Evolutionary conservation across 2,329 filamentous ascomycete genomes (phyloP).

Genomic region (Diaporthe longicolla): DNA sequence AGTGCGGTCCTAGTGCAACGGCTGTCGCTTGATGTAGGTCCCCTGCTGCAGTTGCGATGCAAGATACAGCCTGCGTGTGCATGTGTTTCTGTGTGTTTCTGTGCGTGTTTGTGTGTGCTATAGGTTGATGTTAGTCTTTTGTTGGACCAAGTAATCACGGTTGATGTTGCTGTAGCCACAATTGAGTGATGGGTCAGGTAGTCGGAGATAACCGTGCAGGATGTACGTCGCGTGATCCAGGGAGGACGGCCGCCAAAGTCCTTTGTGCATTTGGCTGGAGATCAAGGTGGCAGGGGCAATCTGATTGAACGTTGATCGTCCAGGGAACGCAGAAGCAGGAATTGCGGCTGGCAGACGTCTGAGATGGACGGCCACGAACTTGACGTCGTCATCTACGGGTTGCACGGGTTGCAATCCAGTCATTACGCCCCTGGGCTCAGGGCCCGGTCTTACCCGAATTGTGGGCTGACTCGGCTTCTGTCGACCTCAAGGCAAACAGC

Average conservation of each 20-base stretch:
- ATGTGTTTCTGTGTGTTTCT: background rate
- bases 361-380: slow-evolving; percentile 20
- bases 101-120: background rate
- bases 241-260: background rate
- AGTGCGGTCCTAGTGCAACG: background rate
- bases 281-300: background rate
- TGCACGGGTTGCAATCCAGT: slow-evolving; percentile 5
- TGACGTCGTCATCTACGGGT: slow-evolving; percentile 3
- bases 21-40: background rate
- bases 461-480: slow-evolving; percentile 35
- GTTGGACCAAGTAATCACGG: background rate
- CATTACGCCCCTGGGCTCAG: background rate
- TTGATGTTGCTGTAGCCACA: background rate
- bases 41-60: background rate
- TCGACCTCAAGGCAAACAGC: background rate
- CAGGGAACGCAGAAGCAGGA: slow-evolving; percentile 1
- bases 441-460: slow-evolving; percentile 32
- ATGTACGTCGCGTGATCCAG: background rate
- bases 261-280: background rate
- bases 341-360: background rate
- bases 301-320: background rate
- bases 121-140: background rate
- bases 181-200: background rate
- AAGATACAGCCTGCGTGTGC: background rate
- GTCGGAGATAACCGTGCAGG: slow-evolving; percentile 26